Conservation (phyloP, 371 early-diverging fungal species). For the Lichtheimia ornata region DNA sequence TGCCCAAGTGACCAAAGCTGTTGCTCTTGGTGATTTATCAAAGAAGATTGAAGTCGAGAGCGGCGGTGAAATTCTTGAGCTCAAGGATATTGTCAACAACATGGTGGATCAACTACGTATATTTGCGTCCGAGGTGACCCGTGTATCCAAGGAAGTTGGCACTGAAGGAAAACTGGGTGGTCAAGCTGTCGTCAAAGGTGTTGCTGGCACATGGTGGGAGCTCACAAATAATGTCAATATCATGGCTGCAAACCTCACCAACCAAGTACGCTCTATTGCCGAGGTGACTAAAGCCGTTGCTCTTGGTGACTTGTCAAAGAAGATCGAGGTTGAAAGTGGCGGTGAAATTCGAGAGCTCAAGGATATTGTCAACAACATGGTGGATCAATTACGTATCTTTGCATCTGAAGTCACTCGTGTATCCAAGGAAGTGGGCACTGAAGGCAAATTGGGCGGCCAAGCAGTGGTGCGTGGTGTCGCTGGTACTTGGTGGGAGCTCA, state of each 20-base stretch:
- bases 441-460: too few species aligned
- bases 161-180: constrained; percentile 54
- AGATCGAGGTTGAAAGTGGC: too few species aligned
- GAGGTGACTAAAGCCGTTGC: too few species aligned
- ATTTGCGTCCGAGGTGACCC: constrained; percentile 62
- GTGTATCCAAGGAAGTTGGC: constrained; percentile 68
- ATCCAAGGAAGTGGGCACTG: too few species aligned
- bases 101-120: constrained; percentile 59
- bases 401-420: too few species aligned
- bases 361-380: too few species aligned
- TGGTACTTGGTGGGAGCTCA: constrained; percentile 17
- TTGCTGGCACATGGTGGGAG: constrained; percentile 44
- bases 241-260: constrained; percentile 42
- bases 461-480: too few species aligned
- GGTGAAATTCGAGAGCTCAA: too few species aligned
- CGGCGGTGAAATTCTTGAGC: constrained; percentile 43
- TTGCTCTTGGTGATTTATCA: constrained; percentile 43
- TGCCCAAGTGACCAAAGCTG: constrained; percentile 25
- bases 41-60: constrained; percentile 31
- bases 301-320: too few species aligned
- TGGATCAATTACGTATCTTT: too few species aligned
- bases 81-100: constrained; percentile 44
- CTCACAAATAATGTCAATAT: constrained; percentile 41
- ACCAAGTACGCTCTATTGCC: constrained; percentile 55
- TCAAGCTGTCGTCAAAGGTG: constrained; percentile 32